Conservation (phyloP, 352 stramenopile species). For the Phytophthora lateralis region DNA sequence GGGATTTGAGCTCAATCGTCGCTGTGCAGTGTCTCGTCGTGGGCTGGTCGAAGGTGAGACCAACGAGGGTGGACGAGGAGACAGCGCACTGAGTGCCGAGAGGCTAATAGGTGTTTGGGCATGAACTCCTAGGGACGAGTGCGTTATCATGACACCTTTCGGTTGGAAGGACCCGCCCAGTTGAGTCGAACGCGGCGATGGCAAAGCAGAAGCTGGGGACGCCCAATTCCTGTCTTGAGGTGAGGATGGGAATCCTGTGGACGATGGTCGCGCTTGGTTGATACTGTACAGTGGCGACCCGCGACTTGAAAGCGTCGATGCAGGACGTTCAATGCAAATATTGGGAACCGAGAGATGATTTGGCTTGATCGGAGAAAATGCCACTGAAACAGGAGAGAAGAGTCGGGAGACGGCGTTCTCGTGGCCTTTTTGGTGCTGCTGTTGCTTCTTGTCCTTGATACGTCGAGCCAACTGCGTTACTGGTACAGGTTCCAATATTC, state of each 20-base stretch:
- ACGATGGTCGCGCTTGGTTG: conserved; percentile 10
- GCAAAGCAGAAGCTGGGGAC: not conserved
- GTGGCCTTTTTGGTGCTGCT: conserved; percentile 33
- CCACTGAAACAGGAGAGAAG: conserved; percentile 14
- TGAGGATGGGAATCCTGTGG: not conserved
- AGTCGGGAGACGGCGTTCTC: conserved; percentile 19
- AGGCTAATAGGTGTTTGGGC: not conserved
- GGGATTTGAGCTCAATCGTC: conserved; percentile 8
- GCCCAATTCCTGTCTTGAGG: conserved; percentile 9
- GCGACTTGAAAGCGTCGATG: conserved; percentile 8
- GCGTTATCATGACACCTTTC: conserved; percentile 9
- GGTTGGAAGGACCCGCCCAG: conserved; percentile 29
- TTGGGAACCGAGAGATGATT: not conserved
- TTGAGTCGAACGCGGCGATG: conserved; percentile 11
- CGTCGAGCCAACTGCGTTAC: conserved; percentile 54
- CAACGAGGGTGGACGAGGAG: conserved; percentile 18
- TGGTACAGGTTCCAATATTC: conserved; percentile 31
- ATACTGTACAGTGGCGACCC: conserved; percentile 12
- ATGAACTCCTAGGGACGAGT: not conserved
- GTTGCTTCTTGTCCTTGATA: conserved; percentile 54
- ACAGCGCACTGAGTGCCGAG: not conserved
- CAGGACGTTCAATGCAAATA: conserved; percentile 6
- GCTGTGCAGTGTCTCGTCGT: conserved; percentile 9
- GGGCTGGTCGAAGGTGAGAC: conserved; percentile 10
- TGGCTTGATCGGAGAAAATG: conserved; percentile 2